Evolutionary conservation across 306 rosid genomes (phyloP), one percentile per base, ranked within the genome.

Genomic region (Morella rubra): DNA sequence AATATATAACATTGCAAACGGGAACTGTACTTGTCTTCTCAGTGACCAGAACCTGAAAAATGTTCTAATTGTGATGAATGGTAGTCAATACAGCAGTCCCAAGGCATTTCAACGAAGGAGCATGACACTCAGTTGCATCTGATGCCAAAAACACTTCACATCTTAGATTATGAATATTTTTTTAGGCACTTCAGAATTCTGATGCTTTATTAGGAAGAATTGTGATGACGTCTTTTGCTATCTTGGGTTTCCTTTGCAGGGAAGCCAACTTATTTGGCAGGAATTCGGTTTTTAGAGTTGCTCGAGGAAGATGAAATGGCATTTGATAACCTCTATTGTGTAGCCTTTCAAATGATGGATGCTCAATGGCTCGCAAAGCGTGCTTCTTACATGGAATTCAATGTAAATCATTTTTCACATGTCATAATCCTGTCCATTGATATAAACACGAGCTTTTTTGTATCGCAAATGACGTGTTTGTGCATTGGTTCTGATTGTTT

Each of bases 311-410:
- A 95, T 75, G 99, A 89, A 79, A 84, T 81, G 97, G 96, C 97
- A 69, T 95, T 92, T 81, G 99, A 95, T 77, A 80, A 83, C 79
- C 91, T 95, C 24, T 95, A 66, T 70, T 92, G 99, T 76, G 81
- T 92, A 49, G 90, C 97, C 70, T 95, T 89, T 80, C 91, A 81
- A 82, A 88, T 92, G 96, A 90, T 95, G 97, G 99, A 95, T 86
- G 96, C 92, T 61, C 97, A 92, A 71, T 95, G 99, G 99, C 93
- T 95, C 9, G 93, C 97, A 24, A 90, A 82, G 82, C 93, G 89
- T n/a, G 97, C 99, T 42, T 83, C 99, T 0, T 95, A 95, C 72
- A 90, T 95, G 99, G 92, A 92, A 44, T 95, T 95, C 84, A 95
- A 95, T 60, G 99, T 95, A 92, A 83, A 72, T 53, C 2, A 11